A percentile compares a stretch with the other conserved stretches of the same genome.
These are phyloP conservation scores for Cercophora scortea DNA, from an alignment of 495 filamentous ascomycete genomes.

Conservation along the genomic window DNA sequence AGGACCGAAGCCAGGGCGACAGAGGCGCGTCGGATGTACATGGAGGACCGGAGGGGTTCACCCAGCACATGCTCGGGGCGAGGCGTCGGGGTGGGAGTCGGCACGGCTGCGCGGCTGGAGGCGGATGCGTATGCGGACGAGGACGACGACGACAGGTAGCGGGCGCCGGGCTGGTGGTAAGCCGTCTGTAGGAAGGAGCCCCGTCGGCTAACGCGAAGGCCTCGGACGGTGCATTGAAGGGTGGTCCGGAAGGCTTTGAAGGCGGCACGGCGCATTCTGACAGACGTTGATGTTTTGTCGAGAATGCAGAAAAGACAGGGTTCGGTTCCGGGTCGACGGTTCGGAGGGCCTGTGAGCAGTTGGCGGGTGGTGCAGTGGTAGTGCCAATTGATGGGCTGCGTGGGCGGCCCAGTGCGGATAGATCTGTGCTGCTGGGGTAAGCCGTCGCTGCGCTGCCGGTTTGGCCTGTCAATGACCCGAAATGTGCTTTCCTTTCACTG, in stretches of 20 bases:
- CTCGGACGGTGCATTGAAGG: constrained; percentile 34
- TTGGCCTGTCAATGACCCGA: too few relatives aligned
- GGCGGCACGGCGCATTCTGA: constrained; percentile 38
- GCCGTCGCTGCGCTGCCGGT: too few relatives aligned
- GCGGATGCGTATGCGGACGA: background rate
- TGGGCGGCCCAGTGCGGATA: background rate
- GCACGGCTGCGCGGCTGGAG: background rate
- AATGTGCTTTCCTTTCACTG: too few relatives aligned
- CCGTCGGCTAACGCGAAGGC: constrained; percentile 30
- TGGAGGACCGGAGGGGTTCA: constrained; percentile 40
- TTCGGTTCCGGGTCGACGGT: background rate
- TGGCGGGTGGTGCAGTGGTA: background rate
- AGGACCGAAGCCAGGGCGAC: constrained; percentile 37
- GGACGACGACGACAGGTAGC: constrained; percentile 13
- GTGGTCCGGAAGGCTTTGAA: constrained; percentile 36
- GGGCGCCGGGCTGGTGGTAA: background rate
- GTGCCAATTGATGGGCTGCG: background rate
- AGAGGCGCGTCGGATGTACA: constrained; percentile 40
- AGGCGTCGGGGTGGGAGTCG: constrained; percentile 10
- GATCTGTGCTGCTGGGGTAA: too few relatives aligned
- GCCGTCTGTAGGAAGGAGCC: constrained; percentile 15
- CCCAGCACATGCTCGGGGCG: constrained; percentile 17
- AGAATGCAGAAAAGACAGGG: too few relatives aligned
- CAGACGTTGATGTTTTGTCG: too few relatives aligned
- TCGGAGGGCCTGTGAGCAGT: background rate